Base-by-base conservation (phyloP, 352 stramenopile genomes). In the Pythium biforme region DNA sequence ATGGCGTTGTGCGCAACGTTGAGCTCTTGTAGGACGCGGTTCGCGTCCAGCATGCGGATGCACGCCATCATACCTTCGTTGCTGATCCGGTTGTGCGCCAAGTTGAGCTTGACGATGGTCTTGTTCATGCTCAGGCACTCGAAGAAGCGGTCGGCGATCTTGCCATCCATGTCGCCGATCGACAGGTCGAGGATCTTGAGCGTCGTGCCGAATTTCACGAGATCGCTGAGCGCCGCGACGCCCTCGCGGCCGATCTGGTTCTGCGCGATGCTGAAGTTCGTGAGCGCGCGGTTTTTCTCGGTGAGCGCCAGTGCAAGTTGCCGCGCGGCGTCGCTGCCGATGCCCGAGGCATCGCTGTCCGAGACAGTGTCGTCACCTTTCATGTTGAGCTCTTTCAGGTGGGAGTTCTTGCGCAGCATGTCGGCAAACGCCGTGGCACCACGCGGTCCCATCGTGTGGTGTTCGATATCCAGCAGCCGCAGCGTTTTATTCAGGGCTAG, bases 1-100 rank as follows among this genome's bases (percentile, higher is more conserved):
- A 95, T 89, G 17, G 68, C 60, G 50, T 94, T 94, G 62, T 83
- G 67, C 0, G 75, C 69, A n/a, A 95, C 23, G 55, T 94, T 86
- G 20, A 95, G 73, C n/a, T 94, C 79, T 1, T 68, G 65, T 15
- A 95, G 62, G 14, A 68, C 70, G 6, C 58, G 62, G 59, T 93
- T 91, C 8, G 53, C 60, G 37, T 90, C 77, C 3, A 91, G 60
- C n/a, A 79, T 74, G 2, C 67, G 70, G 33, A 83, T 70, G 20
- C 81, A 91, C 11, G 75, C 81, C 58, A 79, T 75, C 49, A 90
- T 73, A 4, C 84, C 84, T 65, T 91, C 84, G 50, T 89, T 89
- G 11, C 72, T 75, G 29, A 93, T 88, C 14, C 74, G 77, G 40
- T 93, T 93, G 64, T 88, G 72, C 3, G 80, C 78, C 17, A 91